These are phyloP conservation scores for Fusarium burgessii DNA, from an alignment of 2,329 filamentous ascomycete genomes.

Conservation along the genomic window DNA sequence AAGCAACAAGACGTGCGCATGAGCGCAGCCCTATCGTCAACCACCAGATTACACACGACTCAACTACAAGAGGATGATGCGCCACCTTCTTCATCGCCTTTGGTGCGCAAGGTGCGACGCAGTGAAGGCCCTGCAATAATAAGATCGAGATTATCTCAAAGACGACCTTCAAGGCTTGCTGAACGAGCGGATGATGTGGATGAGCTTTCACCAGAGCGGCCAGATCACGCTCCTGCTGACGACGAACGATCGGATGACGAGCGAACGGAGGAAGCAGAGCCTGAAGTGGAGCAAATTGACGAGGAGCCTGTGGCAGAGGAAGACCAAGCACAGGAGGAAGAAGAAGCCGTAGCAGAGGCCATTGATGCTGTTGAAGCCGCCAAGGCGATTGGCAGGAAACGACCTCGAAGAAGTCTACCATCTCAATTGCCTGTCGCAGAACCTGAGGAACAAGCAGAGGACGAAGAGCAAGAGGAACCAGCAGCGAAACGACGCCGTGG, in stretches of 20 bases:
- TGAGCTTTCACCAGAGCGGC: conserved; percentile 51
- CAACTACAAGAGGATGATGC: conserved; percentile 49
- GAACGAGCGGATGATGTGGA: conserved; percentile 46
- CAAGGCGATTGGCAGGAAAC: conserved; percentile 57
- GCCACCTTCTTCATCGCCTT: conserved; percentile 56
- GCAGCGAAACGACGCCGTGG: conserved; percentile 55
- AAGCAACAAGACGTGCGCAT: conserved; percentile 57
- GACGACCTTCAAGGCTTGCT: conserved; percentile 35
- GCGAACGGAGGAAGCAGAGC: conserved; percentile 1
- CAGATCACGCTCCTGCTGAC: conserved; percentile 11
- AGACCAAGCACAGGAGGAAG: conserved; percentile 38
- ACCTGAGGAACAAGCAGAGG: conserved; percentile 49
- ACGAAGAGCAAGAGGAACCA: conserved; percentile 46
- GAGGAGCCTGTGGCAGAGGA: conserved; percentile 41
- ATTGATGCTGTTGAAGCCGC: conserved; percentile 59
- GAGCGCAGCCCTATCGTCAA: conserved; percentile 54
- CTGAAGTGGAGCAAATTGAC: conserved; percentile 13
- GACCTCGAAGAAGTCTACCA: conserved; percentile 53
- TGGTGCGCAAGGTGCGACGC: conserved; percentile 56
- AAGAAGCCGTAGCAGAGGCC: conserved; percentile 55
- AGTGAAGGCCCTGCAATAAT: conserved; percentile 50
- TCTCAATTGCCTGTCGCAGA: conserved; percentile 58
- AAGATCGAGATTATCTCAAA: conserved; percentile 47
- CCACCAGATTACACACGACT: conserved; percentile 57
- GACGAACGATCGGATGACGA: conserved; percentile 26